Percentiles rank a stretch among this genome's conserved stretches.
phyloP scores from a whole-genome alignment of 805 yeast genomes.

The Candida pseudofarinosa region DNA sequence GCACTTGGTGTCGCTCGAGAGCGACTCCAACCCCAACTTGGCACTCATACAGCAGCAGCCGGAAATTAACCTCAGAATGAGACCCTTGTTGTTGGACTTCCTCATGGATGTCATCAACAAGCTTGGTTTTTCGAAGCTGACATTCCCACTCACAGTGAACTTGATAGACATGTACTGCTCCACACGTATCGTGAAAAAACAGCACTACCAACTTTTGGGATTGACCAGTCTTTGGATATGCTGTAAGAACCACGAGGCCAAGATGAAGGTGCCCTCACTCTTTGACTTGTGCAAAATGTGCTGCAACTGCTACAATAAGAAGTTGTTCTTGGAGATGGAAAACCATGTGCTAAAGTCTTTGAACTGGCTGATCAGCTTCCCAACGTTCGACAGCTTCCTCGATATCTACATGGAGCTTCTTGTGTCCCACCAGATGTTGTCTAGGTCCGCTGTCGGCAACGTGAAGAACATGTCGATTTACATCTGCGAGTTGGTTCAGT shows the following conservation, averaged over 20 bases:
- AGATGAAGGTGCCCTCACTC: constrained; percentile 55
- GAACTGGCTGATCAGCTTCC: constrained; percentile 59
- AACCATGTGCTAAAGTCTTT: constrained; percentile 58
- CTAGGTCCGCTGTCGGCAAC: constrained; percentile 35
- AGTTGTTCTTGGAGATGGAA: constrained; percentile 64
- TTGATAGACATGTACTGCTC: constrained; percentile 42
- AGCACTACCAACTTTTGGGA: constrained; percentile 43
- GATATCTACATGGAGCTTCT: constrained; percentile 51
- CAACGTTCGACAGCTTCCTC: constrained; percentile 61
- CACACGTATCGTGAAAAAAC: constrained; percentile 42
- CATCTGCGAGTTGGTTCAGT: constrained; percentile 63
- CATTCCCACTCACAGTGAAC: constrained; percentile 43
- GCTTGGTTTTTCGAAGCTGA: constrained; percentile 34
- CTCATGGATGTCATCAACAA: constrained; percentile 43
- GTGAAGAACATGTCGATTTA: constrained; percentile 55
- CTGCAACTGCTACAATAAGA: constrained; percentile 53
- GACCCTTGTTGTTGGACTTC: constrained; percentile 41
- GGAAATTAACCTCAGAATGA: constrained; percentile 41
- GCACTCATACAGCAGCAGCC: constrained; percentile 43
- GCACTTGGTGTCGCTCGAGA: constrained; percentile 30
- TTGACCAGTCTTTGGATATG: constrained; percentile 42
- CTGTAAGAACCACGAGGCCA: constrained; percentile 47
- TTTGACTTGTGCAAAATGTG: constrained; percentile 52
- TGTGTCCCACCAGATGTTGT: constrained; percentile 22
- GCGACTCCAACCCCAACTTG: constrained; percentile 26